Evolutionary conservation across 306 rosid genomes (phyloP), one percentile per base, ranked within the genome.

Genomic region (Abrus pulchellus): DNA sequence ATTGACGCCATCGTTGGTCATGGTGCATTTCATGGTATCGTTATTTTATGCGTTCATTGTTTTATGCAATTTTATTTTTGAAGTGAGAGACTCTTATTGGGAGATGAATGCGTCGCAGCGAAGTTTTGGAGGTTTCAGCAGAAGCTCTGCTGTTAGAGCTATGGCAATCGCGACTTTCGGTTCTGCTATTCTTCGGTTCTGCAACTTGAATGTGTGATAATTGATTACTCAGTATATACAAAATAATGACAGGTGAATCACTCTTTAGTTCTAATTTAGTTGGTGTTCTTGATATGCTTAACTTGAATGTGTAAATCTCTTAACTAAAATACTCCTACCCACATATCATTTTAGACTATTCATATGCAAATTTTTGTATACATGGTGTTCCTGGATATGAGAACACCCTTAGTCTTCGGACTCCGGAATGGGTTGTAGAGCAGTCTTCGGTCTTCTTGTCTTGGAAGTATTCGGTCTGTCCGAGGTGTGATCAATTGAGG

Each of bases 161-260:
- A 84, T 49, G 4, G 92, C 88, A 3, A 36, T 87, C 8, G 89
- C 86, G 0, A 79, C 91, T 8, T 87, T 69, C 40, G 96, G 95
- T 48, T 88, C 93, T 1, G 57, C 84, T 20, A 9, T 89, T 1
- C 38, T 80, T 2, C 84, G 57, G 33, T 78, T 76, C 34, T 20
- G 20, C 20, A 20, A 20, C 20, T 20, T 20, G 20, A 20, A 20
- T 20, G 20, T 20, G 20, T 20, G 20, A 20, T 20, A 0, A 20
- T 20, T 20, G 0, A 20, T 20, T 74, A 0, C 66, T 13, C 20
- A 63, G 33, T 40, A 64, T 34, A 49, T 14, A 52, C 59, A 52
- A 38, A n/a, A 55, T 3, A n/a, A 33, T 77, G 61, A 9, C 36
- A 33, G 52, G 45, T 57, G 38, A 60, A 50, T 34, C 34, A 13